A percentile compares a stretch with the other conserved stretches of the same genome.
Conservation (phyloP, 2,329 filamentous ascomycete genomes). For the Xylariaceae sp. region DNA sequence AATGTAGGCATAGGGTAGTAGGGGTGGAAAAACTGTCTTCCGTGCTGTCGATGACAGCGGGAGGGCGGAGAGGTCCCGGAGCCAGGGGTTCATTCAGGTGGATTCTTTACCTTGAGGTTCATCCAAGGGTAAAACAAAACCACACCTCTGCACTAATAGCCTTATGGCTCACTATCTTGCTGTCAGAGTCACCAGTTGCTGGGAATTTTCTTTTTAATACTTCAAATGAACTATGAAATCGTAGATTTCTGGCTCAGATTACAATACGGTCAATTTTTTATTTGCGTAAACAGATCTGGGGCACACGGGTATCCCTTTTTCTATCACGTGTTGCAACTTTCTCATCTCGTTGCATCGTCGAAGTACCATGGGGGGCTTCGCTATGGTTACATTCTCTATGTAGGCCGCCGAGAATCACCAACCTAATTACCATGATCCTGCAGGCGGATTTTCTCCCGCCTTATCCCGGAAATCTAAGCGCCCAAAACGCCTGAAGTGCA, state of each 20-base stretch:
- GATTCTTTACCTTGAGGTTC: not conserved
- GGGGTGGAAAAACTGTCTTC: slow-evolving; percentile 17
- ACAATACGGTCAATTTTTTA: slow-evolving; percentile 10
- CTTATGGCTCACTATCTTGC: too few relatives aligned
- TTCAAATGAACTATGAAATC: slow-evolving; percentile 3
- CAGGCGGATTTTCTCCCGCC: not conserved
- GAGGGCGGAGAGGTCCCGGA: too few relatives aligned
- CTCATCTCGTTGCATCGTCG: not conserved
- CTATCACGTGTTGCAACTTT: slow-evolving; percentile 14
- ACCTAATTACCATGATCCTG: not conserved
- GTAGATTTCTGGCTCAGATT: not conserved
- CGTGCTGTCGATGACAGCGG: slow-evolving; percentile 18
- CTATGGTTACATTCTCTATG: slow-evolving; percentile 13
- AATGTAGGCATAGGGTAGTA: not conserved
- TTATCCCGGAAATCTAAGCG: not conserved
- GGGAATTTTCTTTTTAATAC: slow-evolving; percentile 2
- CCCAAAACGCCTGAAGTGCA: slow-evolving; percentile 4
- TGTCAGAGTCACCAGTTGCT: too few relatives aligned
- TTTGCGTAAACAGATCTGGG: slow-evolving; percentile 2
- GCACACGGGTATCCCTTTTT: slow-evolving; percentile 7
- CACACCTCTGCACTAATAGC: too few relatives aligned
- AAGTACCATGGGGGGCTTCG: not conserved
- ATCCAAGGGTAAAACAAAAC: slow-evolving; percentile 4
- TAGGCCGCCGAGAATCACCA: slow-evolving; percentile 3
- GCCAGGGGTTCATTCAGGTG: too few relatives aligned